A percentile compares a stretch with the other conserved stretches of the same genome.
Evolutionary conservation across 352 stramenopile species (phyloP).

Genomic region (Pythium periplocum): DNA sequence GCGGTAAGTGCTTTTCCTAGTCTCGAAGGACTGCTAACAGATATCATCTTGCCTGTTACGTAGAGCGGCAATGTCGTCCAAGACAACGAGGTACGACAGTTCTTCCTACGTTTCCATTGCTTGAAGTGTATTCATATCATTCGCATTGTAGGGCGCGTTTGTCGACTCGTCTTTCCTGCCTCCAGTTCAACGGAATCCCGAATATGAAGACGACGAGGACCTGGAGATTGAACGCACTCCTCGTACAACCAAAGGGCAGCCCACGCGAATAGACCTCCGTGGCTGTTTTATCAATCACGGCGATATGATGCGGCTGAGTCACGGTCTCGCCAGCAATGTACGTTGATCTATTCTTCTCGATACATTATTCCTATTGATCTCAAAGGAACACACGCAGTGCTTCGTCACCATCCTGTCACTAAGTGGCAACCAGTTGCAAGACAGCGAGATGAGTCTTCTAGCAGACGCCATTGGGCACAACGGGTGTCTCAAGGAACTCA

Average conservation of each 20-base stretch:
- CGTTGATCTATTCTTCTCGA: conserved; percentile 3
- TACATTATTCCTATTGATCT: too few species aligned
- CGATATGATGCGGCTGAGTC: conserved; percentile 37
- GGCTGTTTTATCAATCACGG: conserved; percentile 40
- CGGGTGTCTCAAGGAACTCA: conserved; percentile 38
- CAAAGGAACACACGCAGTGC: conserved; percentile 17
- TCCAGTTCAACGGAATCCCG: too few species aligned
- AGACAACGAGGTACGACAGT: conserved; percentile 24
- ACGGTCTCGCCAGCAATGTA: conserved; percentile 49
- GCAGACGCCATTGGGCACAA: conserved; percentile 53
- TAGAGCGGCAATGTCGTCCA: conserved; percentile 33
- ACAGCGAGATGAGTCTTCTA: conserved; percentile 44
- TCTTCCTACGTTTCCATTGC: too few species aligned
- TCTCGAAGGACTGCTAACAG: neutral
- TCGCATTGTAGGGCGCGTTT: too few species aligned
- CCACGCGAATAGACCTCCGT: conserved; percentile 37
- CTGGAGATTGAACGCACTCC: too few species aligned
- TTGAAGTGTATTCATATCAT: too few species aligned
- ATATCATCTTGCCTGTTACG: neutral
- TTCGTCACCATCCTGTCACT: conserved; percentile 54
- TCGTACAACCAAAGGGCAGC: neutral
- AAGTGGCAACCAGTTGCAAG: conserved; percentile 60
- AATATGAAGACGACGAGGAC: too few species aligned
- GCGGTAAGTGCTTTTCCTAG: conserved; percentile 19
- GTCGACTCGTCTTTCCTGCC: too few species aligned